Conservation (phyloP, 106 monocot species). For the Platanthera guangdongensis region DNA sequence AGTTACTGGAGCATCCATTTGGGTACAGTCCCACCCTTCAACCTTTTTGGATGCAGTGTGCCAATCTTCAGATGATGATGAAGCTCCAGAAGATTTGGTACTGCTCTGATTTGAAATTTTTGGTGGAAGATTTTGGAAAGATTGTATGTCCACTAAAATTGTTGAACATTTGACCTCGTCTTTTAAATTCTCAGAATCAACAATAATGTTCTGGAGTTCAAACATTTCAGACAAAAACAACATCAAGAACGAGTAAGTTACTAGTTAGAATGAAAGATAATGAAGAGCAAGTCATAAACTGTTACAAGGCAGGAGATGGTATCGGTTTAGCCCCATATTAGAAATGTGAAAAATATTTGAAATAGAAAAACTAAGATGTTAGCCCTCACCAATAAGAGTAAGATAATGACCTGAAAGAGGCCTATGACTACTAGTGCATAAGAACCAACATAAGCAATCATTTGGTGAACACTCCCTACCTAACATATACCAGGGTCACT, state of each 20-base stretch:
- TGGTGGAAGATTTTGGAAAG: constrained; percentile 8
- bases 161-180: constrained; percentile 11
- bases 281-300: too few species aligned
- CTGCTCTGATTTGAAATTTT: constrained; percentile 11
- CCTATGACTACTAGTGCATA: too few species aligned
- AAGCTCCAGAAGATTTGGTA: constrained; percentile 13
- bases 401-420: too few species aligned
- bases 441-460: too few species aligned
- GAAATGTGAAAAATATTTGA: too few species aligned
- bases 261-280: background rate
- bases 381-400: too few species aligned
- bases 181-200: constrained; percentile 9
- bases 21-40: constrained; percentile 10
- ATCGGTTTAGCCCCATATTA: background rate
- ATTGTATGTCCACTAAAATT: constrained; percentile 7
- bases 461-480: too few species aligned
- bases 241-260: background rate
- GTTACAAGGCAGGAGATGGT: too few species aligned
- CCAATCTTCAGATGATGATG: constrained; percentile 6
- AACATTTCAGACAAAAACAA: background rate
- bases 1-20: constrained; percentile 22
- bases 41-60: constrained; percentile 20
- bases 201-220: background rate
- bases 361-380: too few species aligned
- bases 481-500: too few species aligned